Conservation (phyloP, 371 early-diverging fungal species). For the Mortierella sp. region DNA sequence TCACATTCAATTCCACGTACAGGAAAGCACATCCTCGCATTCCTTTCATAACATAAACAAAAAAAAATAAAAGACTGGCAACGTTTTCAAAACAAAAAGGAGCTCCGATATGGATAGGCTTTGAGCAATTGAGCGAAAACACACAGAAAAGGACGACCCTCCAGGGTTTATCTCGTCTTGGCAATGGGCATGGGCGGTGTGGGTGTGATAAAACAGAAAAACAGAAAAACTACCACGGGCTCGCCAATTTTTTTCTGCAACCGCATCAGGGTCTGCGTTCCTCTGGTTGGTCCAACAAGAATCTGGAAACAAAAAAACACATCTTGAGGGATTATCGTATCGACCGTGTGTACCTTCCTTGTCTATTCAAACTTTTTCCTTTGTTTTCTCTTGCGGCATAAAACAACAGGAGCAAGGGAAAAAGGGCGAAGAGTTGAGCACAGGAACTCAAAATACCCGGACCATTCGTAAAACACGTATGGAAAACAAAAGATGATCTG, state of each 20-base stretch:
- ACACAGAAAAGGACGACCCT: neutral
- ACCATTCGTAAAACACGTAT: constrained; percentile 1
- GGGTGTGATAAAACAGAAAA: neutral
- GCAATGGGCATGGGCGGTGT: too few species aligned
- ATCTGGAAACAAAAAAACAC: neutral
- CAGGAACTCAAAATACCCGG: constrained; percentile 3
- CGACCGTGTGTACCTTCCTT: neutral
- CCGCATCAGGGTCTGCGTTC: neutral
- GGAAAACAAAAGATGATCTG: constrained; percentile 2
- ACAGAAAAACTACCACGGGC: constrained; percentile 8
- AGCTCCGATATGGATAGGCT: neutral
- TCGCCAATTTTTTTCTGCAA: neutral
- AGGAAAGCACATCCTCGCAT: neutral
- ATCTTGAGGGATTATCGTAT: neutral
- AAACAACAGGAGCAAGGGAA: neutral
- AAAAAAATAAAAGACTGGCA: neutral
- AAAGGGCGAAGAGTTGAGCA: neutral
- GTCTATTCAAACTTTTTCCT: neutral
- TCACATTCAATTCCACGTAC: neutral
- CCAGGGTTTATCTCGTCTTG: constrained; percentile 9
- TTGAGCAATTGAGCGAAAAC: neutral
- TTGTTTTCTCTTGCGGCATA: neutral
- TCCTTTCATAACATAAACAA: neutral
- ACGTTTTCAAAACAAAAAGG: neutral
- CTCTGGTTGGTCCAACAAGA: neutral